A percentile compares a stretch with the other conserved stretches of the same genome.
Conservation (phyloP, 2,329 filamentous ascomycete species). For the Aspergillus versicolor region DNA sequence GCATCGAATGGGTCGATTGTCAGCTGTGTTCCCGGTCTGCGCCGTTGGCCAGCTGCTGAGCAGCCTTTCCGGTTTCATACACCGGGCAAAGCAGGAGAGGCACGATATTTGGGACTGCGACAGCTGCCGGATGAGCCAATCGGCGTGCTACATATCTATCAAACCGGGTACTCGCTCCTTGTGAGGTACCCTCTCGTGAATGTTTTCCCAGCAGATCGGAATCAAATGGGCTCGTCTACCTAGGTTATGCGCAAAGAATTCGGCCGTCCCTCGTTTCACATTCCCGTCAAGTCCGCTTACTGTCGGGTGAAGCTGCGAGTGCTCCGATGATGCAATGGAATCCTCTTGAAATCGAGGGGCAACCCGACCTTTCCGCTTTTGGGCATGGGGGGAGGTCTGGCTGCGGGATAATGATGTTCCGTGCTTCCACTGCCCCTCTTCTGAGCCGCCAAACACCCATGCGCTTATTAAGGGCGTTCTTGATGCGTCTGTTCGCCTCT, state of each 20-base stretch:
- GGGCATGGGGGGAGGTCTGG: slow-evolving; percentile 3
- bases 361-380: slow-evolving; percentile 18
- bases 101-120: slow-evolving; percentile 30
- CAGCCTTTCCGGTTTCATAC: slow-evolving; percentile 43
- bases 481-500: slow-evolving; percentile 3
- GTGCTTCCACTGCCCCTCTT: slow-evolving; percentile 13
- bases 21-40: slow-evolving; percentile 30
- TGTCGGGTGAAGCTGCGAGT: slow-evolving; percentile 1
- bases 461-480: slow-evolving; percentile 3
- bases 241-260: slow-evolving; percentile 21
- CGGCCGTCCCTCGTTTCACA: slow-evolving; percentile 2
- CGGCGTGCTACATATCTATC: slow-evolving; percentile 13
- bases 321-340: slow-evolving; percentile 18
- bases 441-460: not conserved
- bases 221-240: slow-evolving; percentile 18
- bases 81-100: slow-evolving; percentile 44
- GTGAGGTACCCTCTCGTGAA: slow-evolving; percentile 27
- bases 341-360: slow-evolving; percentile 15
- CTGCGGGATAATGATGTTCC: slow-evolving; percentile 12
- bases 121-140: slow-evolving; percentile 33
- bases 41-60: slow-evolving; percentile 28
- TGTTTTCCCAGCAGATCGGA: slow-evolving; percentile 27
- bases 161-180: slow-evolving; percentile 22
- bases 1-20: slow-evolving; percentile 15
- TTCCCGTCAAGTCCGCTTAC: slow-evolving; percentile 8